Evolutionary conservation across 2,329 filamentous ascomycete genomes (phyloP), one percentile per base, ranked within the genome.

Genomic region (Thielaviopsis ethacetica): DNA sequence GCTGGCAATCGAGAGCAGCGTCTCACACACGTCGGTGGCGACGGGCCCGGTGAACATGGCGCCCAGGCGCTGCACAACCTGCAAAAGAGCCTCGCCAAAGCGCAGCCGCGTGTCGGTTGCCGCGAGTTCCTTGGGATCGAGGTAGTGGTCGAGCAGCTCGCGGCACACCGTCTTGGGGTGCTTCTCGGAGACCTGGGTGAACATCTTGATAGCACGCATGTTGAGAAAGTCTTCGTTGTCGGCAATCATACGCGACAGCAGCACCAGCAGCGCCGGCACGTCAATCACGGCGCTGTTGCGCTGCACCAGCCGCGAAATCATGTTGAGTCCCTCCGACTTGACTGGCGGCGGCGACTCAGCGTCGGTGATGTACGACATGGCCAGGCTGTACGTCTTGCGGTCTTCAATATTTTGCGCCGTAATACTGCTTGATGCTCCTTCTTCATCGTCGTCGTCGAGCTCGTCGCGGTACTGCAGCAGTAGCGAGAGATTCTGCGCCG

Each of bases 171-270:
- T 78, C 50, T 76, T 78, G 0, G 84, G 82, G 56, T 87, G 84
- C 59, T 73, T 76, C 62, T 75, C 71, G 0, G 83, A 78, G 12
- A 90, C 69, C 24, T 81, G 77, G 0, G 79, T 77, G 61, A 87
- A 80, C 1, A 84, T 75, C 62, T 81, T 81, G 62, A 89, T 80
- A 17, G 82, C 79, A n/a, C 81, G 77, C 2, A 85, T 72, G 64
- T 86, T 85, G 62, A 88, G 82, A 66, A 84, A 90, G 59, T 86
- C 84, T 59, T 89, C 86, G 5, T 76, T 72, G 54, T 86, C 83
- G 61, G 78, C 76, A 1, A 88, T 71, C 0, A 88, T 73, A 10
- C 78, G 80, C 1, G 82, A 81, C 57, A 88, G 72, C 1, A 87
- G 73, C 5, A 84, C 78, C 0, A 85, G 72, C 2, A 82, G 73